Evolutionary conservation across 371 early-diverging fungal genomes (phyloP).

Genomic region (Circinella umbellata): DNA sequence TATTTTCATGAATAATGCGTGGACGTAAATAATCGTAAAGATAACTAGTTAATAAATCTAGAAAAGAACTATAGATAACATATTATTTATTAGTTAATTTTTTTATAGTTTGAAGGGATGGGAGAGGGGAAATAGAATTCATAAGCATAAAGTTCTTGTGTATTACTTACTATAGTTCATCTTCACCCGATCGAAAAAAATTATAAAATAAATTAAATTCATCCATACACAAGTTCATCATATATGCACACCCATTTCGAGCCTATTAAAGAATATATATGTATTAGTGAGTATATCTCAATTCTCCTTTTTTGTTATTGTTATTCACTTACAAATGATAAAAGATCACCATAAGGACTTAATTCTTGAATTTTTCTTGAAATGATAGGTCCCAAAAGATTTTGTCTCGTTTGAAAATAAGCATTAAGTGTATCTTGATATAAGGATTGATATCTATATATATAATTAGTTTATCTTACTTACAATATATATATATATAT

Average conservation of each 20-base stretch:
- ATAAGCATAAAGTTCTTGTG: too few species aligned
- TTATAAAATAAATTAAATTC: slow-evolving; percentile 79
- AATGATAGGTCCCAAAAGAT: slow-evolving; percentile 71
- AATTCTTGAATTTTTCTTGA: slow-evolving; percentile 64
- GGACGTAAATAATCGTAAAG: slow-evolving; percentile 88
- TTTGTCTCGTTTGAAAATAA: slow-evolving; percentile 75
- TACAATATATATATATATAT: not conserved
- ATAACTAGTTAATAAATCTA: slow-evolving; percentile 66
- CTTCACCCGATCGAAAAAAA: slow-evolving; percentile 75
- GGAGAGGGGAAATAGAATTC: not conserved
- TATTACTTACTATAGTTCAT: slow-evolving; percentile 51
- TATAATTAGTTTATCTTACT: not conserved
- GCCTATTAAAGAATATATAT: slow-evolving; percentile 46
- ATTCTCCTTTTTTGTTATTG: too few species aligned
- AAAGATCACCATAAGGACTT: slow-evolving; percentile 55
- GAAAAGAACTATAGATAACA: slow-evolving; percentile 56
- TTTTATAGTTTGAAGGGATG: not conserved
- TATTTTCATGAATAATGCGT: slow-evolving; percentile 81
- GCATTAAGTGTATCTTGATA: slow-evolving; percentile 73
- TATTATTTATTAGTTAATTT: not conserved
- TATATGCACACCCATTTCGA: slow-evolving; percentile 77
- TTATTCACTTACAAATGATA: slow-evolving; percentile 67
- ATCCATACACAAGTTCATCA: slow-evolving; percentile 79
- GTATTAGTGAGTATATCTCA: too few species aligned
- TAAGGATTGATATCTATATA: slow-evolving; percentile 67